Conservation (phyloP, 768 basidiomycete species). For the Coprinopsis sp. region DNA sequence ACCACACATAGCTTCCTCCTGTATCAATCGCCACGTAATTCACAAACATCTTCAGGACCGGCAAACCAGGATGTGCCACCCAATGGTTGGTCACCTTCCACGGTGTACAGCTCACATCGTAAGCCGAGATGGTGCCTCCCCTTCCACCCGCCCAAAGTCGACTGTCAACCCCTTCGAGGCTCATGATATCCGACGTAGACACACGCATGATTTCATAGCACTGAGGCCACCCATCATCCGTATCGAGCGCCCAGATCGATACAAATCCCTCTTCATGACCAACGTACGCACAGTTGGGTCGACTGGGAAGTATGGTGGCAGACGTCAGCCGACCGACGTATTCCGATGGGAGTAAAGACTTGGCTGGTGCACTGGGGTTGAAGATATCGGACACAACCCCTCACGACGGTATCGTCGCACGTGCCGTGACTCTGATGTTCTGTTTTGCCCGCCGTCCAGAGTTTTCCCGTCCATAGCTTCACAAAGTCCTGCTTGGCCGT, state of each 20-base stretch:
- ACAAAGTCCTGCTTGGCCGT: conserved; percentile 82
- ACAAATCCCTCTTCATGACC: conserved; percentile 92
- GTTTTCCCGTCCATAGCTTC: conserved; percentile 62
- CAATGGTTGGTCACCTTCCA: conserved; percentile 88
- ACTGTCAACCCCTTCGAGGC: conserved; percentile 79
- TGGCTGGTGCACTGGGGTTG: conserved; percentile 52
- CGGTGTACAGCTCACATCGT: conserved; percentile 67
- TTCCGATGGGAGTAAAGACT: conserved; percentile 57
- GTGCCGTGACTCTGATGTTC: conserved; percentile 39
- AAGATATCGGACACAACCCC: conserved; percentile 81
- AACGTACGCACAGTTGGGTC: conserved; percentile 66
- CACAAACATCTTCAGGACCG: conserved; percentile 59
- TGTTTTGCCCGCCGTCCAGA: conserved; percentile 76
- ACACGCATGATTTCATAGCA: conserved; percentile 80
- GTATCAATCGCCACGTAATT: conserved; percentile 75
- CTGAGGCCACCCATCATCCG: conserved; percentile 50
- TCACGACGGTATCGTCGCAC: conserved; percentile 61
- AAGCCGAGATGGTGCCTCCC: conserved; percentile 77
- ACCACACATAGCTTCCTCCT: conserved; percentile 64
- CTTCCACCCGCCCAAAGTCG: conserved; percentile 85
- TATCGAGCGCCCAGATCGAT: conserved; percentile 68
- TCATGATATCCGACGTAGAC: conserved; percentile 73
- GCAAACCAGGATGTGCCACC: conserved; percentile 70
- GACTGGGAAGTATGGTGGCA: conserved; percentile 68
- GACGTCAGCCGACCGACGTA: conserved; percentile 80